phyloP scores from a whole-genome alignment of 1,284 basidiomycete species.

The Cutaneotrichosporon sp. region DNA sequence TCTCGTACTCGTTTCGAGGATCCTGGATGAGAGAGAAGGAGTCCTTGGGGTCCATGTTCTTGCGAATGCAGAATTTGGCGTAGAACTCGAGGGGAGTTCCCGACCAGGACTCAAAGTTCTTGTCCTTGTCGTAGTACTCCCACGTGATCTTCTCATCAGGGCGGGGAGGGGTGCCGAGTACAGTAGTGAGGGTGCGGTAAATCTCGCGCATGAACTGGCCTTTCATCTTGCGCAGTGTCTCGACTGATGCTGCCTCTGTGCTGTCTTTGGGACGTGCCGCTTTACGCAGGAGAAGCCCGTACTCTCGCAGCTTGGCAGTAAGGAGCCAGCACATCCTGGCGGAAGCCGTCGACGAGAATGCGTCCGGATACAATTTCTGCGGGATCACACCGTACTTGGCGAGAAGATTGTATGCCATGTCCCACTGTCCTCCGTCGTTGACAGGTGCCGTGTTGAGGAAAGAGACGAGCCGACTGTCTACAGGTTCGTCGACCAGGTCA shows the following conservation, averaged over 20 bases:
- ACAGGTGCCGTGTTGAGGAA: slow-evolving; percentile 73
- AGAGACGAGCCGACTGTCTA: slow-evolving; percentile 75
- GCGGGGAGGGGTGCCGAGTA: slow-evolving; percentile 74
- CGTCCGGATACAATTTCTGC: slow-evolving; percentile 77
- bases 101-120: slow-evolving; percentile 66
- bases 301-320: slow-evolving; percentile 85
- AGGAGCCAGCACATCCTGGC: slow-evolving; percentile 69
- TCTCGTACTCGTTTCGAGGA: slow-evolving; percentile 74
- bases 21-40: slow-evolving; percentile 92
- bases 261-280: slow-evolving; percentile 5
- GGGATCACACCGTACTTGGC: slow-evolving; percentile 75
- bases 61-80: slow-evolving; percentile 45
- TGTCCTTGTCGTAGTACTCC: slow-evolving; percentile 80
- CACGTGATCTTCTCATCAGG: slow-evolving; percentile 70
- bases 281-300: slow-evolving; percentile 70
- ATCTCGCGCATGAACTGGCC: slow-evolving; percentile 76
- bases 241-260: slow-evolving; percentile 1
- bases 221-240: slow-evolving; percentile 56
- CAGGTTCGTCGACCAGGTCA: slow-evolving; percentile 68
- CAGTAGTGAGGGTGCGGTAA: slow-evolving; percentile 79
- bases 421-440: slow-evolving; percentile 90
- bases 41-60: slow-evolving; percentile 50
- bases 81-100: slow-evolving; percentile 78
- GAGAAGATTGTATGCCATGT: slow-evolving; percentile 86
- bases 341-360: slow-evolving; percentile 71